These are phyloP conservation scores for Lagerstroemia fauriei DNA, from an alignment of 441 rosid genomes.

Conservation along the genomic window DNA sequence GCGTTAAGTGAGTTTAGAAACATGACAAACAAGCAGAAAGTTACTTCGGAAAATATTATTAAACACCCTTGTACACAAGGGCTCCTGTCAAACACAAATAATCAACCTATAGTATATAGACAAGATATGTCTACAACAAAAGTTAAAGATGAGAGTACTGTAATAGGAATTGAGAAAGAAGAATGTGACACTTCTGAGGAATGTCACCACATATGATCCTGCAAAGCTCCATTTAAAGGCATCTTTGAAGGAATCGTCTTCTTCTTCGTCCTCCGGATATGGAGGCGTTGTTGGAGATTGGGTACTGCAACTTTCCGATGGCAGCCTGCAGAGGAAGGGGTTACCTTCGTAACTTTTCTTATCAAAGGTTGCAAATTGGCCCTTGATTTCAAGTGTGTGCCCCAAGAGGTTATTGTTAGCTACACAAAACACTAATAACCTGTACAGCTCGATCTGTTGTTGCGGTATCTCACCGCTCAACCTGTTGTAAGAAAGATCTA, in stretches of 20 bases:
- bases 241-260: neutral
- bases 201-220: neutral
- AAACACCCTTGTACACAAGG: too few species aligned
- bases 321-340: conserved; percentile 36
- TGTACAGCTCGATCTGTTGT: neutral
- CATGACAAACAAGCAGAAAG: too few species aligned
- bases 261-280: neutral
- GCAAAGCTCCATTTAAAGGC: conserved; percentile 3
- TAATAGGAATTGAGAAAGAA: neutral
- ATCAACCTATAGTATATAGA: neutral
- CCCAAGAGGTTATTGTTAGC: conserved; percentile 38
- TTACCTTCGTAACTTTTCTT: conserved; percentile 32
- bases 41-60: too few species aligned
- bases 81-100: too few species aligned
- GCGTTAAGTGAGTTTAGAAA: too few species aligned
- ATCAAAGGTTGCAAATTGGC: conserved; percentile 34
- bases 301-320: conserved; percentile 23
- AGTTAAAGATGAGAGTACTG: neutral
- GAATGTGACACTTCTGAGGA: neutral
- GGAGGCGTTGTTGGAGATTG: neutral
- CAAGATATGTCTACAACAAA: neutral
- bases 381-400: neutral
- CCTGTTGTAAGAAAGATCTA: conserved; percentile 28
- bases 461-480: conserved; percentile 14
- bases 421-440: conserved; percentile 19